Base-by-base conservation (phyloP, 139 green algal genomes). In the Haematococcus lacustris region DNA sequence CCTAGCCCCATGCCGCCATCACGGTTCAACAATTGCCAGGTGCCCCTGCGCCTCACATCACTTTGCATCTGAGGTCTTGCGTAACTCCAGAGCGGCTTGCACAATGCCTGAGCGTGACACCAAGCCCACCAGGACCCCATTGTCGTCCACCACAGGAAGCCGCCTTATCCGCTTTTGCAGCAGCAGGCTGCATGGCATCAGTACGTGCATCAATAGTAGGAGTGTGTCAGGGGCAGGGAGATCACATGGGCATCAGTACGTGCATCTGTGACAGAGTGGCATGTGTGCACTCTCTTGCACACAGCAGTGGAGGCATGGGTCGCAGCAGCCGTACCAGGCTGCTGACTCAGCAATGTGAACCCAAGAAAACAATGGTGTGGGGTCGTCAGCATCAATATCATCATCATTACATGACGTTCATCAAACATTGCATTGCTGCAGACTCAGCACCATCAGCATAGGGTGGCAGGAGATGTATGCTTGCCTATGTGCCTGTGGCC, bases 71-170 rank as follows among this genome's bases (percentile, higher is more conserved):
- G n/a, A n/a, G n/a, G n/a, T n/a, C n/a, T 76, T 51, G 33, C 30
- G 66, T 34, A 62, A 41, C 30, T 71, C 40, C 41, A 60, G 66
- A 37, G 66, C 66, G 6, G 17, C 28, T 2, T 40, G 41, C 28
- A 60, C 60, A 40, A 71, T 37, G 28, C 40, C 60, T n/a, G 9
- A 34, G 3, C 41, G 39, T 7, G 7, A 50, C 5, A 71, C n/a
- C 28, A 71, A 23, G 66, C 41, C 66, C 66, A 61, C 63, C 63
- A 69, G 38, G 1, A 35, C 37, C 35, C 77, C 76, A 3, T 75
- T 38, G 7, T 88, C 83, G 68, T 90, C 79, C 37, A 92, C 85
- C 3, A 92, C 87, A n/a, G 87, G 87, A 51, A 92, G 41, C 0
- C 87, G 75, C 9, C 82, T 70, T 35, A 81, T 78, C 68, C 79